Evolutionary conservation across 345 rosid genomes (phyloP), one percentile per base, ranked within the genome.

Genomic region (Laguncularia racemosa): DNA sequence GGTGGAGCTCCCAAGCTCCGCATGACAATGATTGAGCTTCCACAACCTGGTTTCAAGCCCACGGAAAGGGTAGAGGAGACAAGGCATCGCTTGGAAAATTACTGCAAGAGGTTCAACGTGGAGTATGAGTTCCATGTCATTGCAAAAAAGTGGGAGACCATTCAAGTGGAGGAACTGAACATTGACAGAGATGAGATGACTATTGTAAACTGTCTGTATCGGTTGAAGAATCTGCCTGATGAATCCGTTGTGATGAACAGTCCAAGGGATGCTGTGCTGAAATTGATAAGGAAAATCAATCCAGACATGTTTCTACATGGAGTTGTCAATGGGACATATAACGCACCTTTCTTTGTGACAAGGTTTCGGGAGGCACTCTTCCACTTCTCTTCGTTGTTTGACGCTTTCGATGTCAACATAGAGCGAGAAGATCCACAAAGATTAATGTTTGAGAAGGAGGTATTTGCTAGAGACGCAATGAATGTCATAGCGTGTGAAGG

Each of bases 41-140:
- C 95, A n/a, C 96, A 89, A 64, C 76, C 84, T 0, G 96, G 96
- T 12, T 86, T 86, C 67, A 76, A 83, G 11, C 96, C 96, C 12
- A 59, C 85, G 0, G 83, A 82, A 57, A 73, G 86, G 63, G 84
- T 89, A 0, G 84, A 84, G 46, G 96, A 89, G 60, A 89, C 96
- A 0, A 87, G 89, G 6, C 64, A 68, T 12, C 73, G 96, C 40
- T 71, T 89, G 3, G 62, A 67, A 49, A 73, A 80, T 55, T 86
- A 78, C 49, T 82, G 87, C 43, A 74, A 84, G 53, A 67, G 80
- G 60, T 82, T 84, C 52, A 67, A 73, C 0, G 91, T 85, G 14
- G 85, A 88, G 0, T 86, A 84, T 14, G 77, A 84, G 68, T 89
- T 73, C 73, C 63, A 55, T 16, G 74, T 62, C 53, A 75, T 86